Evolutionary conservation across 805 yeast species (phyloP).

Genomic region (Ogataea angusta): DNA sequence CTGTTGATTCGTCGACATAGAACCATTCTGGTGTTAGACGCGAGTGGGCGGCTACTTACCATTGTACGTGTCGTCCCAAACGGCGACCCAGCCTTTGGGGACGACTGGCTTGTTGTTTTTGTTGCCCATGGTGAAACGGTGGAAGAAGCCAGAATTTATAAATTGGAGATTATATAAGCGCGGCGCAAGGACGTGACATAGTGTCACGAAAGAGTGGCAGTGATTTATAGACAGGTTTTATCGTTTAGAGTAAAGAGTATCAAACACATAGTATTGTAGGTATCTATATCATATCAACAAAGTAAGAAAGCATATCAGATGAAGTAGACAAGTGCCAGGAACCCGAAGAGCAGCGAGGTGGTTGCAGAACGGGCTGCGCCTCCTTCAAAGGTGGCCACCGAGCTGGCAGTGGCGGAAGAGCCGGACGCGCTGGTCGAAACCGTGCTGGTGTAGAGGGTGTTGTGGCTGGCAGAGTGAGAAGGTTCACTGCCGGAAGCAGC

Average conservation of each 20-base stretch:
- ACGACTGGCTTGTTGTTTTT: constrained; percentile 25
- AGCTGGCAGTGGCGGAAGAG: not conserved
- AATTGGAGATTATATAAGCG: constrained; percentile 1
- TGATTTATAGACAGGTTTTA: no score
- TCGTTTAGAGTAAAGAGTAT: no score
- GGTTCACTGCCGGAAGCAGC: constrained; percentile 1
- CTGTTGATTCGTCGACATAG: constrained; percentile 70
- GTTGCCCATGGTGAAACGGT: constrained; percentile 21
- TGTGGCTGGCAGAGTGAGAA: not conserved
- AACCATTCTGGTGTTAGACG: constrained; percentile 47
- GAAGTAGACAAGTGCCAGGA: constrained; percentile 1
- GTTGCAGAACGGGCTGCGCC: not conserved
- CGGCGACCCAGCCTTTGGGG: constrained; percentile 61
- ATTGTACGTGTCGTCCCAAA: constrained; percentile 62
- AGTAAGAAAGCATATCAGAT: no score
- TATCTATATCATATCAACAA: not conserved
- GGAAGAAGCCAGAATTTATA: not conserved
- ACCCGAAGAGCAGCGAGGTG: not conserved
- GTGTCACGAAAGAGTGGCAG: no score
- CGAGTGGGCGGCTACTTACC: constrained; percentile 18
- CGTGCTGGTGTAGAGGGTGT: not conserved
- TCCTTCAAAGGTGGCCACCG: constrained; percentile 1
- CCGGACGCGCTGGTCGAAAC: no score
- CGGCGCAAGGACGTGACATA: constrained; percentile 3
- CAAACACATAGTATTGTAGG: not conserved